Evolutionary conservation across 306 rosid species (phyloP).

Genomic region (Castanea sativa): DNA sequence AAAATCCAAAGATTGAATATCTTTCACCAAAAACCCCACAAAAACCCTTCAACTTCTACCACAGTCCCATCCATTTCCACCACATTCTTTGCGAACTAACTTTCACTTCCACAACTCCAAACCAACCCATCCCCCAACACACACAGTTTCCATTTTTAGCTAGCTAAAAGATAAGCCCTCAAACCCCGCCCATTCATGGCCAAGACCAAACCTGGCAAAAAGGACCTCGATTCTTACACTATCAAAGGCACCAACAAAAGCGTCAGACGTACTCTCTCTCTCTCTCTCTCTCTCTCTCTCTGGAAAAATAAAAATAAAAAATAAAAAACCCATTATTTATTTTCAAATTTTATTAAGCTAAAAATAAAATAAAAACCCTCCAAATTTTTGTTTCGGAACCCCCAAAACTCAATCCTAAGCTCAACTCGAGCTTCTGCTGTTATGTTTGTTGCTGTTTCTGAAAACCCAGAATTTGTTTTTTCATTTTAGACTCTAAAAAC

Average conservation of each 20-base stretch:
- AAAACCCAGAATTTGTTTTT: slow-evolving; percentile 6
- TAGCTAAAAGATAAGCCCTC: not conserved
- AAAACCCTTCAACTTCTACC: not conserved
- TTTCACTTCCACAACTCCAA: not conserved
- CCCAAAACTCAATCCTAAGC: not conserved
- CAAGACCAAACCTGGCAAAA: slow-evolving; percentile 60
- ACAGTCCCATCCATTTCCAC: slow-evolving; percentile 1
- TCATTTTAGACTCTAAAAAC: not conserved
- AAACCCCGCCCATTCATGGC: slow-evolving; percentile 39
- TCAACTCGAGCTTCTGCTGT: not conserved
- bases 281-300: slow-evolving; percentile 3
- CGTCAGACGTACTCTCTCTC: slow-evolving; percentile 43
- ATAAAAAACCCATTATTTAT: slow-evolving; percentile 16
- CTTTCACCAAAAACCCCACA: slow-evolving; percentile 5
- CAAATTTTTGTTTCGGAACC: not conserved
- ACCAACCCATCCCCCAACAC: no score
- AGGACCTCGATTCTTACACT: slow-evolving; percentile 64
- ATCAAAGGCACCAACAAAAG: slow-evolving; percentile 65
- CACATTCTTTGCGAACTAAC: slow-evolving; percentile 11
- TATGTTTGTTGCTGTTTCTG: not conserved
- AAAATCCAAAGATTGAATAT: slow-evolving; percentile 1
- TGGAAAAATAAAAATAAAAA: not conserved
- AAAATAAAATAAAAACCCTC: no score
- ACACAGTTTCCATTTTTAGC: not conserved
- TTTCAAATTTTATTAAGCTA: slow-evolving; percentile 5